These are phyloP conservation scores for Platanthera zijinensis DNA, from an alignment of 106 monocot species.

Conservation along the genomic window DNA sequence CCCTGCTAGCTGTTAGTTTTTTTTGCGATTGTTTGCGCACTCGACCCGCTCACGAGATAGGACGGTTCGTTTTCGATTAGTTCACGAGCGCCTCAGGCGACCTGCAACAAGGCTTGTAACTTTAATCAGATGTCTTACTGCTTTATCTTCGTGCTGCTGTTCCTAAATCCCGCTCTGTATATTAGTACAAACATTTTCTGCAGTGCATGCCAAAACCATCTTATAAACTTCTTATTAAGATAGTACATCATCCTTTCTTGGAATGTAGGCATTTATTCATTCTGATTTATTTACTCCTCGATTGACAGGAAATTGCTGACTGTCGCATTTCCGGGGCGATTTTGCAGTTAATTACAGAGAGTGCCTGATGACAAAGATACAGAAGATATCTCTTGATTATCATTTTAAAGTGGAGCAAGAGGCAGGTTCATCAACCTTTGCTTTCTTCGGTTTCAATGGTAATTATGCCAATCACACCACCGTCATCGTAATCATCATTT, in stretches of 20 bases:
- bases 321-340: slow-evolving; percentile 36
- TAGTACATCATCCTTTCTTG: neutral
- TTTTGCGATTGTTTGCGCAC: no score
- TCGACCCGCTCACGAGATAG: no score
- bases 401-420: slow-evolving; percentile 67
- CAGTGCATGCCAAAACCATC: neutral
- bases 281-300: slow-evolving; percentile 28
- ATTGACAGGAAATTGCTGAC: slow-evolving; percentile 60
- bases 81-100: no score
- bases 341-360: slow-evolving; percentile 49
- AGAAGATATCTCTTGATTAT: slow-evolving; percentile 57
- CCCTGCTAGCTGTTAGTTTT: no score
- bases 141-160: neutral
- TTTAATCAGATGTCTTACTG: neutral
- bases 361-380: slow-evolving; percentile 53
- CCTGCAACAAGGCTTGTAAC: no score
- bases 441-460: slow-evolving; percentile 62
- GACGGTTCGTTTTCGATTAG: no score
- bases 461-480: neutral
- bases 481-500: neutral
- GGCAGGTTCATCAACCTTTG: slow-evolving; percentile 39
- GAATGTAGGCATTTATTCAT: neutral
- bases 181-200: neutral
- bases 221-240: neutral
- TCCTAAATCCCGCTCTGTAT: neutral